Evolutionary conservation across 2,329 filamentous ascomycete species (phyloP), one percentile per base, ranked within the genome.

Genomic region (Cladophialophora yegresii): DNA sequence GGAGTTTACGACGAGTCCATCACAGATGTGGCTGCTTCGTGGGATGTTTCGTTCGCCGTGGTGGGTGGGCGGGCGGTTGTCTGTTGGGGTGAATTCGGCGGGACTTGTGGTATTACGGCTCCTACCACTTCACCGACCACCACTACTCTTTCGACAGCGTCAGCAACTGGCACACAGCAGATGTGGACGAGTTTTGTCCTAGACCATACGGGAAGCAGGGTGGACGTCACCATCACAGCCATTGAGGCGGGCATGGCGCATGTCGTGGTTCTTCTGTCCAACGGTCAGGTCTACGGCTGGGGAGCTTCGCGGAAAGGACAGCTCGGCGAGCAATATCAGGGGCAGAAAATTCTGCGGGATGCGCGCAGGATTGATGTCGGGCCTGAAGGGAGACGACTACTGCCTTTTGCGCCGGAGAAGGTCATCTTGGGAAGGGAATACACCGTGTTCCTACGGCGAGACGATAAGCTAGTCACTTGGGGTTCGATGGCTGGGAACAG

Each of bases 281-380:
- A 89, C 73, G 93, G 93, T 0, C 83, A 89, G 16, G 87, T 88
- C 1, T 96, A 90, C 74, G 93, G 92, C 2, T 98, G 93, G 93
- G 95, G 95, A 0, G 91, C 87, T 71, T 89, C 90, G 13, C 85
- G 92, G 26, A 95, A 96, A 73, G 91, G 91, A 0, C 93, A 99
- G 75, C 78, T 96, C 0, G 93, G 92, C 0, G 76, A 80, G 49
- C 83, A 83, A 0, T 77, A 78, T 30, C 80, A 78, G 5, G 69
- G 62, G 0, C 74, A 77, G 8, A 79, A 77, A 53, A 76, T 87
- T 30, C 74, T 88, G 1, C 82, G 84, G 77, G 73, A 72, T 16
- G 92, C 92, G 4, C 80, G 84, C 9, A 87, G 81, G 75, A 82
- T 96, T 23, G 77, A 79, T 16, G 78, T 79, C 1, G 75, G 85